Conservation (phyloP, 495 filamentous ascomycete genomes). For the Hyphodiscus hymeniophilus region DNA sequence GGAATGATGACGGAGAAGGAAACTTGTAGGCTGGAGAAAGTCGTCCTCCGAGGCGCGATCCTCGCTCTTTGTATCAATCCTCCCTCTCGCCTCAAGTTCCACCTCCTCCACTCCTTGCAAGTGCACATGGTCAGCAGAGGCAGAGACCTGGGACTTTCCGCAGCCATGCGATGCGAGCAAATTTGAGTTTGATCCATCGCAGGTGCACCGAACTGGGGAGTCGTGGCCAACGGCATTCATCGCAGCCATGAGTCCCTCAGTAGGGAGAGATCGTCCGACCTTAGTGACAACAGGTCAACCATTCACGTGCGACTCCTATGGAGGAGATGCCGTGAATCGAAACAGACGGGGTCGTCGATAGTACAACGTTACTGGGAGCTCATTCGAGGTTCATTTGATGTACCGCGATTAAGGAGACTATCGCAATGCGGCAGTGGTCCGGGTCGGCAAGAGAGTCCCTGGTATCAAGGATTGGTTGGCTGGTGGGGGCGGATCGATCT, state of each 20-base stretch:
- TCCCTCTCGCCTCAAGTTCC: background rate
- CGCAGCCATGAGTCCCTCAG: conserved; percentile 8
- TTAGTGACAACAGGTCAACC: conserved; percentile 6
- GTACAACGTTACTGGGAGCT: background rate
- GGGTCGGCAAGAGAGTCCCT: no score
- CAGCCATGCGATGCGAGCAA: conserved; percentile 17
- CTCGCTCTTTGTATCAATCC: conserved; percentile 11
- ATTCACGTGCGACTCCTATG: conserved; percentile 11
- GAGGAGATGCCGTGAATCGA: conserved; percentile 10
- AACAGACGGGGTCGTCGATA: conserved; percentile 8
- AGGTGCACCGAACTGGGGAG: background rate
- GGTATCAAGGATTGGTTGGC: no score
- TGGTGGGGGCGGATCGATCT: no score
- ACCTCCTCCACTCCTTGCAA: background rate
- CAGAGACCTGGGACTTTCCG: conserved; percentile 6
- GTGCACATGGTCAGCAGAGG: conserved; percentile 13
- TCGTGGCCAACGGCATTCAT: conserved; percentile 14
- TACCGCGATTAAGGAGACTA: no score
- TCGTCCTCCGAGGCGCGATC: background rate
- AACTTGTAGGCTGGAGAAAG: background rate
- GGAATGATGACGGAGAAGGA: conserved; percentile 1
- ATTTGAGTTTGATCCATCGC: conserved; percentile 14
- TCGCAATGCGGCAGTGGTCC: background rate
- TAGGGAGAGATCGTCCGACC: background rate
- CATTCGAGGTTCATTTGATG: no score